Percentiles rank a stretch among this genome's conserved stretches.
Evolutionary conservation across 176 grass and related monocot genomes (phyloP).

Genomic region (Triticum urartu): DNA sequence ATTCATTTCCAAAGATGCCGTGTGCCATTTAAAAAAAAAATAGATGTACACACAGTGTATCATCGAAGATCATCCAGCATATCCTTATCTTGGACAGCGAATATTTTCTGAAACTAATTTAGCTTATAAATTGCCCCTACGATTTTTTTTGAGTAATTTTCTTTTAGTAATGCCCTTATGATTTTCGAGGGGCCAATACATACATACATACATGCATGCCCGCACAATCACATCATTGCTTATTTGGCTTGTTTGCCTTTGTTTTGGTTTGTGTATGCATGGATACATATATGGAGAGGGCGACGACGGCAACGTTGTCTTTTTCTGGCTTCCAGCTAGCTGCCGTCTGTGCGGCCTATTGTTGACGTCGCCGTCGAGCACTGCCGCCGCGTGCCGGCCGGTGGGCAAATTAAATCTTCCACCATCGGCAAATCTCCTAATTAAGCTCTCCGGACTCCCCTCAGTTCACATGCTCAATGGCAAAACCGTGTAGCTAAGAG

Average conservation of each 20-base stretch:
- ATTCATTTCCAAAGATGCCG: background rate
- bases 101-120: background rate
- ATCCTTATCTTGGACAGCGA: background rate
- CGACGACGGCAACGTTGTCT: background rate
- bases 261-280: background rate
- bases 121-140: background rate
- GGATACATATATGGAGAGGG: background rate
- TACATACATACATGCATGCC: background rate
- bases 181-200: background rate
- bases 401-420: background rate
- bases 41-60: background rate
- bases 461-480: too few relatives aligned
- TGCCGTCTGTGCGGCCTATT: background rate
- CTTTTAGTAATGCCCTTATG: background rate
- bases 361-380: background rate
- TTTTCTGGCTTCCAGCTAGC: background rate
- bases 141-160: too few relatives aligned
- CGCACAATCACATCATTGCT: too few relatives aligned
- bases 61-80: background rate
- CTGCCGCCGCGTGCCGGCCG: background rate
- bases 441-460: background rate
- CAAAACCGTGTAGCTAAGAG: too few relatives aligned
- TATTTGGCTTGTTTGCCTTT: too few relatives aligned
- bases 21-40: background rate
- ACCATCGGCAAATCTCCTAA: background rate